Base-by-base conservation (phyloP, 2,329 filamentous ascomycete genomes). In the Lachnellula occidentalis region DNA sequence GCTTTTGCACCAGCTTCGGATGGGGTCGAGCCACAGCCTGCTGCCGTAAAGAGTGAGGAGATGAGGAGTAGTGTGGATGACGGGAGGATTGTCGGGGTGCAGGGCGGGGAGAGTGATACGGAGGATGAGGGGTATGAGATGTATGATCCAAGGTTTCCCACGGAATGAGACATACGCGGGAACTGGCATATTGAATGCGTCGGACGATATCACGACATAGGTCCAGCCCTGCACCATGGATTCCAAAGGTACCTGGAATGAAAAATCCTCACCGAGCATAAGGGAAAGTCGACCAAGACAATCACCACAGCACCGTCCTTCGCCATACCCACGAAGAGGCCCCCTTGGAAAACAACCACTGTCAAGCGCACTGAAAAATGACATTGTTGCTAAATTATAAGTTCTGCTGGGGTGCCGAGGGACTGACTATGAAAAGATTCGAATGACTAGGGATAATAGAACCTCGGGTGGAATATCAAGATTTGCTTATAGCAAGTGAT, bases 111-210 rank as follows among this genome's bases (percentile, higher is more conserved):
- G 66, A 85, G 81, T 59, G 83, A 86, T 61, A 84, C 78, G 1
- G 86, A 88, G 50, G 85, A 87, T 58, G 86, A 89, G 62, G 85
- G 80, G 2, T 88, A 90, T 66, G 81, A 87, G 59, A 75, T 85
- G 49, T 88, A 88, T 67, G 75, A 86, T 61, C 83, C 83, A 1
- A 72, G 76, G 36, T 72, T 73, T 50, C 83, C 83, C 22, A 86
- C 83, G 1, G 78, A 84, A 59, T 86, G 73, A 84, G 48, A 34
- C 11, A 21, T 24, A 1, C 19, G 3, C 19, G 19, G 43, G 22
- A 15, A 17, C 11, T 21, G 11, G 41, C 41, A 12, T 17, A 22
- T 22, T 15, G 12, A 8, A 12, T 43, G 4, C 14, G 19, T 11
- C 12, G 22, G n/a, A 45, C 22, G 41, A 43, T 43, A 43, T 19